A percentile compares a stretch with the other conserved stretches of the same genome.
phyloP scores from a whole-genome alignment of 208 protist species.

The Porcisia hertigi region DNA sequence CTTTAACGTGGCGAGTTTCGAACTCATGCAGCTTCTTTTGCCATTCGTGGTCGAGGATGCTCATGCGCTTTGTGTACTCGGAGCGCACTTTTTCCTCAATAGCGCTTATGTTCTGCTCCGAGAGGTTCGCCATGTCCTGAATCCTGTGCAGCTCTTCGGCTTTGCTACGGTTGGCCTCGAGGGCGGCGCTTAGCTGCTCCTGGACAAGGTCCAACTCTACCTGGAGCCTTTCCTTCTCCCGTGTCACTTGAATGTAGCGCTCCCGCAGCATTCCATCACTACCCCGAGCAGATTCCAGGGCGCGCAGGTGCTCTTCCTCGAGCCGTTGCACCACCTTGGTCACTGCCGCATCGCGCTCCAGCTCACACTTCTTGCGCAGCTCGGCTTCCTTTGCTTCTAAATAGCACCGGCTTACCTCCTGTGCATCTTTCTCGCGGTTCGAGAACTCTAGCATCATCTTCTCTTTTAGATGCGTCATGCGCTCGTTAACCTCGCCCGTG shows the following conservation, averaged over 20 bases:
- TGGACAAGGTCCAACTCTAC: slow-evolving; percentile 71
- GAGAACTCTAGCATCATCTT: slow-evolving; percentile 68
- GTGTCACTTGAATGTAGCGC: slow-evolving; percentile 49
- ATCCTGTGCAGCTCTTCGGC: slow-evolving; percentile 52
- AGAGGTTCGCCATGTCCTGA: slow-evolving; percentile 41
- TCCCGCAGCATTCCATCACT: slow-evolving; percentile 71
- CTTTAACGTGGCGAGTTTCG: slow-evolving; percentile 59
- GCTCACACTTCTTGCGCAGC: slow-evolving; percentile 55
- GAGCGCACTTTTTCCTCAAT: slow-evolving; percentile 55
- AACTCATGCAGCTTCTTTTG: slow-evolving; percentile 63
- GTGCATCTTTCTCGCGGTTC: slow-evolving; percentile 56
- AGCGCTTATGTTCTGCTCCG: slow-evolving; percentile 51
- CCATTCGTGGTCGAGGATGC: slow-evolving; percentile 71
- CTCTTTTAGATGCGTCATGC: slow-evolving; percentile 59
- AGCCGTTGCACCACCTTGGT: slow-evolving; percentile 63
- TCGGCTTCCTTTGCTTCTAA: slow-evolving; percentile 63
- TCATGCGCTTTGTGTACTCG: slow-evolving; percentile 55
- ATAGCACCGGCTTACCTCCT: slow-evolving; percentile 43
- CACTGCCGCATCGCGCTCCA: slow-evolving; percentile 77
- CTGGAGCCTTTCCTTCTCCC: slow-evolving; percentile 72
- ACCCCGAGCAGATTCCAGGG: slow-evolving; percentile 50
- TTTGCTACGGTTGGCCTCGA: slow-evolving; percentile 40
- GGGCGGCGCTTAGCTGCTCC: slow-evolving; percentile 53
- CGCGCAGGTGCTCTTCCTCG: slow-evolving; percentile 62
- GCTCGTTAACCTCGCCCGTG: slow-evolving; percentile 61